Evolutionary conservation across 225 moss, liverwort and hornwort genomes (phyloP), one percentile per base, ranked within the genome.

Genomic region (Polytrichum commune): DNA sequence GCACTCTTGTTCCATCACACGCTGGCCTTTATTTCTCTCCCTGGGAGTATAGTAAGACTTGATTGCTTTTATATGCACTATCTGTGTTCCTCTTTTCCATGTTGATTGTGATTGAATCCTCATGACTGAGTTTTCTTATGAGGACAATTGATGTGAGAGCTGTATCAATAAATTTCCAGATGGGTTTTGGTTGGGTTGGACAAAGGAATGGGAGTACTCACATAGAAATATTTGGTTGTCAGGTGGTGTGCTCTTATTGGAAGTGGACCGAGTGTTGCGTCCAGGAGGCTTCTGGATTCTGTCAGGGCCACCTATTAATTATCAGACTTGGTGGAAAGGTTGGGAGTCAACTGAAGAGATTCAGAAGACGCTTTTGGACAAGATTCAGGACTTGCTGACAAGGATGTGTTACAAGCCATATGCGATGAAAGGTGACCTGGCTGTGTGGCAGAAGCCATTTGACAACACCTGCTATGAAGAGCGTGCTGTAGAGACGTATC

Each of bases 271-370:
- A 29, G 80, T 97, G 69, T 75, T 97, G 65, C 93, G 96, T 1
- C 96, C 96, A 24, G 96, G 96, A 75, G 96, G 96, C 27, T 97
- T 97, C 67, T 97, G 96, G 96, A 75, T 93, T 35, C 88, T 97
- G 18, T 97, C 96, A 18, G 96, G 96, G 71, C 96, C 96, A 22
- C 96, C 96, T 23, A 79, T 97, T 30, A 97, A 97, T 64, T 97
- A 89, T 67, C 78, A 93, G 74, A 81, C 79, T 28, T 90, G 89
- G 69, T 97, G 92, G 92, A 89, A 92, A 80, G 96, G 96, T 3
- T 97, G 96, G 96, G 93, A 88, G 29, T 76, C 90, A 0, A 85
- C 96, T 4, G 64, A 73, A 62, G 90, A 93, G 75, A 92, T 85
- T 57, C 82, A 91, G 71, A 97, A 89, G 69, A 55, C 81, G 4